Conservation (phyloP, 1,284 basidiomycete genomes). For the Apiotrichum mycotoxinovorans region DNA sequence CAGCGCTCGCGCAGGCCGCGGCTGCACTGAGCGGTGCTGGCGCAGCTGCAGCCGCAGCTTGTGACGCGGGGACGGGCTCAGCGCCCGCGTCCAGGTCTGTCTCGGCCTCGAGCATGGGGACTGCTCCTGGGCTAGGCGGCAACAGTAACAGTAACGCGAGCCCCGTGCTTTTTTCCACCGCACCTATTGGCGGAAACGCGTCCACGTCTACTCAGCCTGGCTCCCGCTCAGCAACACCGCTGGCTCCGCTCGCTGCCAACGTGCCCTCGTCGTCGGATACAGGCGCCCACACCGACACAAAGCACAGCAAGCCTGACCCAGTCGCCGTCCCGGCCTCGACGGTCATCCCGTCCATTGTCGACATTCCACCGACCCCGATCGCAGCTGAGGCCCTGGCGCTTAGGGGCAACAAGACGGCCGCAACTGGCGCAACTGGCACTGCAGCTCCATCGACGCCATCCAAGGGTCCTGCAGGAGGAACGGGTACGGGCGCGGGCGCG, state of each 20-base stretch:
- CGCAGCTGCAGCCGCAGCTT: too few species aligned
- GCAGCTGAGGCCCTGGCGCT: not conserved
- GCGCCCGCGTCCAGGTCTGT: too few species aligned
- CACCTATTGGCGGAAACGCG: not conserved
- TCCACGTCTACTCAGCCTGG: not conserved
- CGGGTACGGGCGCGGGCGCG: too few species aligned
- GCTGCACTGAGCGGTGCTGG: not conserved
- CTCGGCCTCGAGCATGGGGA: not conserved
- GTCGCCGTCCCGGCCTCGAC: not conserved
- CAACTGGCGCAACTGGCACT: not conserved
- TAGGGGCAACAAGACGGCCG: not conserved
- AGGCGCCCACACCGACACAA: not conserved
- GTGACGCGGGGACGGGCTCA: too few species aligned
- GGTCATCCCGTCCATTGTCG: not conserved
- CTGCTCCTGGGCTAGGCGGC: too few species aligned
- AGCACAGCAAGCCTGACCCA: not conserved
- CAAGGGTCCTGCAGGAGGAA: too few species aligned
- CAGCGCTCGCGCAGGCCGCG: not conserved
- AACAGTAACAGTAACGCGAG: not conserved
- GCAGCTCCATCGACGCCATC: too few species aligned
- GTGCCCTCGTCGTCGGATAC: not conserved
- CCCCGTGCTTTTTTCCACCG: not conserved
- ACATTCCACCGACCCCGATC: constrained; percentile 3
- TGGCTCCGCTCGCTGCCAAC: constrained; percentile 2
- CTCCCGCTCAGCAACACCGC: not conserved